These are phyloP conservation scores for Lenwebbia sp. DNA, from an alignment of 345 rosid species.

Conservation along the genomic window DNA sequence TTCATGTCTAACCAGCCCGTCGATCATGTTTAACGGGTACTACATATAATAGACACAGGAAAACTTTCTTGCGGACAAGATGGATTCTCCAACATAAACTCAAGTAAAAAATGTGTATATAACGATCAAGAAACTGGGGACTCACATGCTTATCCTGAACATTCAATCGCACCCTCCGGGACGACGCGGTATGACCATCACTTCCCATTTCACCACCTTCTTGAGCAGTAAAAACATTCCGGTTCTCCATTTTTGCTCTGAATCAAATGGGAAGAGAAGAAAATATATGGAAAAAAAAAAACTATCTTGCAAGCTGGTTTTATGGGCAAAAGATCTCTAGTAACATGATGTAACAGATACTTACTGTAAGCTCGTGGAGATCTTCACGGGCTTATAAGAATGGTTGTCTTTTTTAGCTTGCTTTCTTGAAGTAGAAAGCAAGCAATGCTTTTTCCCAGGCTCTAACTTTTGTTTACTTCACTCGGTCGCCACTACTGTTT, in stretches of 20 bases:
- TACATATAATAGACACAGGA: background rate
- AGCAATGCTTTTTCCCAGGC: slow-evolving; percentile 10
- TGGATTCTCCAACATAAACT: background rate
- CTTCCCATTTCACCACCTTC: background rate
- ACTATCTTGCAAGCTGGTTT: background rate
- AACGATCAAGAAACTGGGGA: background rate
- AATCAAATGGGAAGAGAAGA: background rate
- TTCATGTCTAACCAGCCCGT: too few relatives aligned
- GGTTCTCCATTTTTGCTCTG: background rate
- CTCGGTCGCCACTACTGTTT: slow-evolving; percentile 31
- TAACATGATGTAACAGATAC: background rate
- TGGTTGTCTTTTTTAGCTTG: background rate
- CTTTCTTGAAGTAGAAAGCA: slow-evolving; percentile 23
- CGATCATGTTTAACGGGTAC: background rate
- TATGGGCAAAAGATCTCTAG: background rate
- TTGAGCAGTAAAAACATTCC: background rate
- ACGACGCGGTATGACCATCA: background rate
- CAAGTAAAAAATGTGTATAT: background rate
- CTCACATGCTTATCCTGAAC: slow-evolving; percentile 8
- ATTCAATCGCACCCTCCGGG: slow-evolving; percentile 11
- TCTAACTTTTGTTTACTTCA: slow-evolving; percentile 14
- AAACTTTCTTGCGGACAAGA: background rate
- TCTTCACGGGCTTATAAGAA: background rate
- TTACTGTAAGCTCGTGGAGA: background rate
- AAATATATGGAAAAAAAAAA: background rate